Evolutionary conservation across 257 asterid genomes (phyloP), one percentile per base, ranked within the genome.

Genomic region (Solanum phureja): DNA sequence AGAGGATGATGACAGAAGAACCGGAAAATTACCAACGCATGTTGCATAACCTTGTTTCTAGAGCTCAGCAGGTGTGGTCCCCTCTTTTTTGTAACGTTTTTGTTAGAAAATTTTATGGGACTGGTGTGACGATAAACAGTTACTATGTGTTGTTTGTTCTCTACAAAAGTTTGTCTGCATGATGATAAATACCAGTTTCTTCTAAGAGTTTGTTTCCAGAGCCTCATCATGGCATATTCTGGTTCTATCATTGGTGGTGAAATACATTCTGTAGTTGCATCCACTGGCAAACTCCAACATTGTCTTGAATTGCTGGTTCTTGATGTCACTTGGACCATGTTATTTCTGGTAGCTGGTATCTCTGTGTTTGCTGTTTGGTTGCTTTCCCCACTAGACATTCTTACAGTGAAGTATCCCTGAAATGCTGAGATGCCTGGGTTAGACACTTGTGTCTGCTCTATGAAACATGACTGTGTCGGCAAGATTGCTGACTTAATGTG

Each of bases 1-100:
- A 97, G 99, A 94, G 98, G 91, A 97, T 95, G 99, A 97, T 97
- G 99, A 96, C 99, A 12, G 99, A 95, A 89, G 95, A 96, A 90
- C 98, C 99, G 14, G 98, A 97, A 88, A 90, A 90, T 81, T 97
- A 97, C 92, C 99, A 97, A 82, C 97, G 97, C 88, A 93, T 95
- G 98, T 98, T 97, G 90, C 99, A 97, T 82, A 94, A 91, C 90
- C 98, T 97, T 86, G 95, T 97, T 87, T 94, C 98, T 83, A 94
- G 92, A 89, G 99, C 99, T 92, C 99, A 97, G 90, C 99, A 97
- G 98, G 99, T 96, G 88, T 58, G 84, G 42, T 12, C 73, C 23
- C 74, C 86, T 23, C 18, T 79, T 68, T 73, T 71, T 86, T 66
- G 37, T 34, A 24, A 10, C 62, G 52, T 13, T 58, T 42, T 90